Evolutionary conservation across 805 yeast species (phyloP), one percentile per base, ranked within the genome.

Genomic region (Ascoidea tarda): DNA sequence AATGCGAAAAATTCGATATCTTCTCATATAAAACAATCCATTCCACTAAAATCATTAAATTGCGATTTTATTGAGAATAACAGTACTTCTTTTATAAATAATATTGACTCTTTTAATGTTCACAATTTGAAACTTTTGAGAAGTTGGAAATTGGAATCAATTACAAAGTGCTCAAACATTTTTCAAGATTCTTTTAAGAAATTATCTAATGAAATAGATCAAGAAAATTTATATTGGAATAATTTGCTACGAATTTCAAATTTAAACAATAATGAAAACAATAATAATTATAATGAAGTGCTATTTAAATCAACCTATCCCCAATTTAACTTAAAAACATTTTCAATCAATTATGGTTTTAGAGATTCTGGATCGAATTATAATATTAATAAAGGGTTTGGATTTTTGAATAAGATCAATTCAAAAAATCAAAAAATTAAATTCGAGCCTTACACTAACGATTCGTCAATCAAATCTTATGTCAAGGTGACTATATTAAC

Each of bases 1-100:
- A 87, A 87, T 16, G 84, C 91, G 1, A 96, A 84, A 42, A 74
- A 89, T 2, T 87, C 97, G 1, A 87, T 91, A 80, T 88, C 96
- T 1, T 88, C 95, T 0, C 89, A 79, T 63, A 69, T 89, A 56
- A 78, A 81, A 59, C 83, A 84, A 59, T 78, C 77, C 52, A 84
- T 83, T 0, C 87, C 93, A 1, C 69, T 84, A 8, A 95, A 91
- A 0, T 82, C 96, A 0, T 69, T 90, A 53, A 79, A 78, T 51
- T 69, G 70, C 47, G 76, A 71, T 52, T 59, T 57, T n/a, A 59
- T 71, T 1, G 62, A n/a, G 49, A 14, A 46, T 16, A 8, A 46
- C 6, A 49, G 46, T 32, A 47, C 32, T 16, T 12, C 31, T 1
- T n/a, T 33, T 28, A 68, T 33, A 67, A 67, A 45, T 59, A 70